A percentile compares a stretch with the other conserved stretches of the same genome.
These are phyloP conservation scores for Aspergillus brunneoviolaceus DNA, from an alignment of 2,329 filamentous ascomycete genomes.

Conservation along the genomic window DNA sequence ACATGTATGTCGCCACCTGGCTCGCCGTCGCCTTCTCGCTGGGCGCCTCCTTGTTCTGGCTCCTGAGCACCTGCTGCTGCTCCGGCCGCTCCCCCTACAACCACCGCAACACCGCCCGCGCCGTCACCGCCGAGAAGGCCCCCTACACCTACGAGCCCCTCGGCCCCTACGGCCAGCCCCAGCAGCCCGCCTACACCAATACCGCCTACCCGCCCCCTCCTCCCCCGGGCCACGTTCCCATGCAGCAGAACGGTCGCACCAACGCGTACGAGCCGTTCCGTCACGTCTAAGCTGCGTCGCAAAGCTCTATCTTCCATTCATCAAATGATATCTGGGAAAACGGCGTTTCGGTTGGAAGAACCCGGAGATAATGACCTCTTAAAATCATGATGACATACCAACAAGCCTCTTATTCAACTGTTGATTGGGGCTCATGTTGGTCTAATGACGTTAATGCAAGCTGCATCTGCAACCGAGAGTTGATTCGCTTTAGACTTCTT, in stretches of 20 bases:
- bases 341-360: background rate
- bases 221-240: slow-evolving; percentile 15
- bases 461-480: background rate
- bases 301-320: background rate
- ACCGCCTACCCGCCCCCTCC: slow-evolving; percentile 33
- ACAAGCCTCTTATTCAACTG: background rate
- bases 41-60: slow-evolving; percentile 81
- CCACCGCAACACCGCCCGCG: slow-evolving; percentile 42
- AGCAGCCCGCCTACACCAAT: slow-evolving; percentile 22
- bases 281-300: slow-evolving; percentile 29
- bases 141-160: slow-evolving; percentile 62
- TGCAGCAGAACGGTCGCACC: slow-evolving; percentile 27
- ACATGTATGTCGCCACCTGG: slow-evolving; percentile 74
- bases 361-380: background rate
- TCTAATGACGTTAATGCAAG: slow-evolving; percentile 4
- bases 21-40: slow-evolving; percentile 75
- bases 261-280: slow-evolving; percentile 41
- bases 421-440: background rate
- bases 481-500: background rate
- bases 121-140: slow-evolving; percentile 57
- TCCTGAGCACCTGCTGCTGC: slow-evolving; percentile 90
- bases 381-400: background rate
- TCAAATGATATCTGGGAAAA: background rate
- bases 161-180: slow-evolving; percentile 25
- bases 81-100: slow-evolving; percentile 59